Evolutionary conservation across 202 grass and related monocot species (phyloP).

Genomic region (Dendrocalamus latiflorus): DNA sequence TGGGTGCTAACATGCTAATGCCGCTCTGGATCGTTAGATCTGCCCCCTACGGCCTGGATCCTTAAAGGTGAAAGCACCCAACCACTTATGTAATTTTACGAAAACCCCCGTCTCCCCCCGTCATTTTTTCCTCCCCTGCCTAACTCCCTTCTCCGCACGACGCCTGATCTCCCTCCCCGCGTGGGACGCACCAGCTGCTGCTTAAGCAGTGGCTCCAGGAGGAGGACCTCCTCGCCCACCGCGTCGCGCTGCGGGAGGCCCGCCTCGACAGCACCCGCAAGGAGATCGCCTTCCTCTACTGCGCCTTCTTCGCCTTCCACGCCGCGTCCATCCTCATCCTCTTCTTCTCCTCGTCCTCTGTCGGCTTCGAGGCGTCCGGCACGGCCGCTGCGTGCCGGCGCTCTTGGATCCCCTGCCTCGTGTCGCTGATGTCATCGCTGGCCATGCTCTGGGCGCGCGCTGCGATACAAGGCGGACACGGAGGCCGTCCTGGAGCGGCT

Average conservation of each 20-base stretch:
- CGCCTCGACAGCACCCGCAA: conserved; percentile 55
- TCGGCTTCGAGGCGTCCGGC: neutral
- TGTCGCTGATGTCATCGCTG: conserved; percentile 68
- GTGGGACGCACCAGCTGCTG: conserved; percentile 76
- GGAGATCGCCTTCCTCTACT: conserved; percentile 74
- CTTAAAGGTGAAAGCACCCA: too few relatives aligned
- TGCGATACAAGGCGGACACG: too few relatives aligned
- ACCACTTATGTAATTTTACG: too few relatives aligned
- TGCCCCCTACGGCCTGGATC: too few relatives aligned
- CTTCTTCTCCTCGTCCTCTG: conserved; percentile 44
- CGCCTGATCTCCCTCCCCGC: too few relatives aligned
- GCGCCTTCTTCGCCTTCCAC: conserved; percentile 75
- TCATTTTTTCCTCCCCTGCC: too few relatives aligned
- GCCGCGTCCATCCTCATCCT: conserved; percentile 58
- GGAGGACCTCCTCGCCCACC: conserved; percentile 65
- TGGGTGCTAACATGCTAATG: too few relatives aligned
- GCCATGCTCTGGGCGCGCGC: conserved; percentile 72
- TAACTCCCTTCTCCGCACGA: too few relatives aligned
- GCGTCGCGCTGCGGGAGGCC: conserved; percentile 77
- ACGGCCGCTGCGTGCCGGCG: conserved; percentile 21
- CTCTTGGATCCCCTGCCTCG: conserved; percentile 64
- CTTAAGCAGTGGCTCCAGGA: conserved; percentile 96
- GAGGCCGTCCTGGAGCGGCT: too few relatives aligned
- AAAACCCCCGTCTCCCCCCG: too few relatives aligned
- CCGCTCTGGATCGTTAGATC: too few relatives aligned